Evolutionary conservation across 331 rosid genomes (phyloP).

Genomic region (Stylosanthes scabra): DNA sequence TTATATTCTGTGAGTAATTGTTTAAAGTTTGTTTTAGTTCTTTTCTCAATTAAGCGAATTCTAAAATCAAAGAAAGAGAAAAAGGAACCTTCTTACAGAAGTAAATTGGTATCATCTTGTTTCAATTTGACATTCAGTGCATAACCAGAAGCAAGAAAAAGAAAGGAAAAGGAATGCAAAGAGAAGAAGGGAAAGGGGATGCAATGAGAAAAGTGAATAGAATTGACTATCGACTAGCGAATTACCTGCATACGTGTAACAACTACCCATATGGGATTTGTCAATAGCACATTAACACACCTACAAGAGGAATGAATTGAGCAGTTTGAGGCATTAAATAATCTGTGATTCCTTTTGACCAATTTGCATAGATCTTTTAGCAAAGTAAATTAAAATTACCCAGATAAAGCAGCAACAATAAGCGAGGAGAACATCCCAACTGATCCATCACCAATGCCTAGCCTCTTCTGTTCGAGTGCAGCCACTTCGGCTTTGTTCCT

Average conservation of each 20-base stretch:
- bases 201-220: conserved; percentile 26
- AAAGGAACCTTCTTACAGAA: background rate
- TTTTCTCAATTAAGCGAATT: background rate
- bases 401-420: conserved; percentile 88
- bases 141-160: conserved; percentile 9
- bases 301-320: conserved; percentile 53
- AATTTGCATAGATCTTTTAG: conserved; percentile 7
- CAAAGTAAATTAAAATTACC: conserved; percentile 69
- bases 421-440: conserved; percentile 94
- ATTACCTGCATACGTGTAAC: conserved; percentile 96
- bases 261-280: conserved; percentile 95
- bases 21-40: background rate
- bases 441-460: conserved; percentile 87
- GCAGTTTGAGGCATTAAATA: conserved; percentile 27
- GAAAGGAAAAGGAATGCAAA: background rate
- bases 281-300: conserved; percentile 93
- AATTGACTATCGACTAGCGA: conserved; percentile 15
- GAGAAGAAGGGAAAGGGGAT: conserved; percentile 22
- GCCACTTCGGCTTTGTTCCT: conserved; percentile 92
- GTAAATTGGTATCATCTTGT: background rate
- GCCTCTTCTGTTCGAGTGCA: conserved; percentile 63
- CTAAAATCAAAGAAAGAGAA: conserved; percentile 14
- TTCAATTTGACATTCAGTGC: conserved; percentile 12
- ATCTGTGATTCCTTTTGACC: conserved; percentile 11
- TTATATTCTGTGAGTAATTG: background rate